These are phyloP conservation scores for Suillus brevipes DNA, from an alignment of 768 basidiomycete species.

Conservation along the genomic window DNA sequence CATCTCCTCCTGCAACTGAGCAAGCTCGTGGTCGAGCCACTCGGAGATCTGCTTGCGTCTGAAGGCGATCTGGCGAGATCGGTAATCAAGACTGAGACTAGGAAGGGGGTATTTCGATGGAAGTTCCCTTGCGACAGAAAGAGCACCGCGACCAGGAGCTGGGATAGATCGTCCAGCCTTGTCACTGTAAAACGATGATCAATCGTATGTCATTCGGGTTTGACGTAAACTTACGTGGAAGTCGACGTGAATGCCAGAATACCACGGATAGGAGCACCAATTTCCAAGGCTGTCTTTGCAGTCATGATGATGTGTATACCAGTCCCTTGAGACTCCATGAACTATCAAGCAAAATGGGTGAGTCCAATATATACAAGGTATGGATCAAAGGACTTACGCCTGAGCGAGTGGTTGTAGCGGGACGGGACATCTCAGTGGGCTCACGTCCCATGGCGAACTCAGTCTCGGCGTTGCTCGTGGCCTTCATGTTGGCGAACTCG, in stretches of 20 bases:
- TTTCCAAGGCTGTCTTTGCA: slow-evolving; percentile 92
- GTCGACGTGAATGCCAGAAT: slow-evolving; percentile 96
- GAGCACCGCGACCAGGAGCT: slow-evolving; percentile 92
- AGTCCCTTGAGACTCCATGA: slow-evolving; percentile 96
- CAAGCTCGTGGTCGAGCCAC: slow-evolving; percentile 90
- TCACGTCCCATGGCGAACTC: slow-evolving; percentile 99
- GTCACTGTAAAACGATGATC: slow-evolving; percentile 56
- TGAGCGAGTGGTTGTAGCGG: slow-evolving; percentile 92
- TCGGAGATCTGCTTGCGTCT: slow-evolving; percentile 92
- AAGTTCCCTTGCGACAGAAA: slow-evolving; percentile 85
- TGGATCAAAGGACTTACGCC: slow-evolving; percentile 56
- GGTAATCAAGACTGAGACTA: slow-evolving; percentile 83
- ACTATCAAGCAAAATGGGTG: slow-evolving; percentile 41
- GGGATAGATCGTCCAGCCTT: slow-evolving; percentile 98
- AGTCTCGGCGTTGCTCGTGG: slow-evolving; percentile 94
- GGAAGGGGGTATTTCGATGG: slow-evolving; percentile 76
- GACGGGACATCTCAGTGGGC: slow-evolving; percentile 98
- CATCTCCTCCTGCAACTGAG: slow-evolving; percentile 79
- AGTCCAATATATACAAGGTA: slow-evolving; percentile 9
- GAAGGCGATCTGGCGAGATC: slow-evolving; percentile 92
- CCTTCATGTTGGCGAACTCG: slow-evolving; percentile 99
- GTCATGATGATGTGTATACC: slow-evolving; percentile 98
- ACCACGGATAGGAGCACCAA: slow-evolving; percentile 92
- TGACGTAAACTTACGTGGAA: slow-evolving; percentile 67
- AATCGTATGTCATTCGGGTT: not conserved